Percentiles rank a stretch among this genome's conserved stretches.
Conservation (phyloP, 129 eudicot genomes). For the Erigeron canadensis region DNA sequence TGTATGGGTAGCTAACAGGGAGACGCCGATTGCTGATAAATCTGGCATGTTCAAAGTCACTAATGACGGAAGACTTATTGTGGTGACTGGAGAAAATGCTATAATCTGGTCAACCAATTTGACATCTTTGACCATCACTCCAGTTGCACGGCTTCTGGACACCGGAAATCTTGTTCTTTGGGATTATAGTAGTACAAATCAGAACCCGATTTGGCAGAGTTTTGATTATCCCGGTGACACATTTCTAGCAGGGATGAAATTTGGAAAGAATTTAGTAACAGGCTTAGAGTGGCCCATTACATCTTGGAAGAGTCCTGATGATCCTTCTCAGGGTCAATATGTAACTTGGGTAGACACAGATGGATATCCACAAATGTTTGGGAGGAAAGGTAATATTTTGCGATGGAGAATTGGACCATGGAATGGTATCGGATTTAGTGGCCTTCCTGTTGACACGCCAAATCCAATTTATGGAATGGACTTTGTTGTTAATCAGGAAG, state of each 20-base stretch:
- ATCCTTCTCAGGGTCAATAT: conserved; percentile 26
- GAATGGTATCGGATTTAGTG: too few relatives aligned
- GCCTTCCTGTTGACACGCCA: background rate
- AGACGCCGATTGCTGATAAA: conserved; percentile 17
- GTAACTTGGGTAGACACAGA: background rate
- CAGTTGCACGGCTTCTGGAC: conserved; percentile 16
- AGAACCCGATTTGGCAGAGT: conserved; percentile 22
- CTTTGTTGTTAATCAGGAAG: conserved; percentile 25
- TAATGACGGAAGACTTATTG: background rate
- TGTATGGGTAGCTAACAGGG: conserved; percentile 33
- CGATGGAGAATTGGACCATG: too few relatives aligned
- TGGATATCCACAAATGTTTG: conserved; percentile 21
- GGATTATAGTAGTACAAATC: conserved; percentile 4
- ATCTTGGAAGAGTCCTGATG: conserved; percentile 35
- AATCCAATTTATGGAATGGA: background rate
- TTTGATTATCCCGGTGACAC: conserved; percentile 6
- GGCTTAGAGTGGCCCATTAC: conserved; percentile 23
- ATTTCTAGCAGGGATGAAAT: conserved; percentile 22
- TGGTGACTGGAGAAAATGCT: background rate
- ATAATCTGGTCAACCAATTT: conserved; percentile 25
- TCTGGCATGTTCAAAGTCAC: conserved; percentile 15
- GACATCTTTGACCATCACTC: too few relatives aligned
- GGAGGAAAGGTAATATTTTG: too few relatives aligned
- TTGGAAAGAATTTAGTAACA: conserved; percentile 19
- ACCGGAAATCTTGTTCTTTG: conserved; percentile 25